Conservation (phyloP, 2,329 filamentous ascomycete genomes). For the Ophiostoma triangulosporum region DNA sequence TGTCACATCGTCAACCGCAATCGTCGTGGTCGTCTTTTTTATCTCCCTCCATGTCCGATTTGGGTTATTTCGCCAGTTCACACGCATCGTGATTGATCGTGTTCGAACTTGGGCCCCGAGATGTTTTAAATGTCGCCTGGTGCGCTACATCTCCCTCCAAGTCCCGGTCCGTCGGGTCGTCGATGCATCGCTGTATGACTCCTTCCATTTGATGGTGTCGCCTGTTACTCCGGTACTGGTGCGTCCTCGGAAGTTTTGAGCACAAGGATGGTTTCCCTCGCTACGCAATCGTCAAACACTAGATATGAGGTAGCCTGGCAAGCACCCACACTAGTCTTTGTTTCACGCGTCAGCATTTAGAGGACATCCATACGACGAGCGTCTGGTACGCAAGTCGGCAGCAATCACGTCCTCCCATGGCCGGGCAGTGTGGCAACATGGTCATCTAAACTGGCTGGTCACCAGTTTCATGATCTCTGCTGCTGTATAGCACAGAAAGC, state of each 20-base stretch:
- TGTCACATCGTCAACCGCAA: constrained; percentile 13
- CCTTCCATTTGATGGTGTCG: constrained; percentile 26
- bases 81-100: not conserved
- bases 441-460: constrained; percentile 15
- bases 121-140: constrained; percentile 4
- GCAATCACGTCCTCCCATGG: not conserved
- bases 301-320: constrained; percentile 36
- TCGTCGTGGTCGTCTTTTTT: constrained; percentile 15
- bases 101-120: not conserved
- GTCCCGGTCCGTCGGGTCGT: constrained; percentile 9
- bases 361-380: constrained; percentile 4
- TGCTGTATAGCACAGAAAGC: constrained; percentile 33
- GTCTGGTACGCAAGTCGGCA: constrained; percentile 7
- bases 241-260: constrained; percentile 41
- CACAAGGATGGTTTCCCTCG: constrained; percentile 27
- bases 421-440: constrained; percentile 10
- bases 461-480: constrained; percentile 20
- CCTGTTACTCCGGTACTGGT: constrained; percentile 6
- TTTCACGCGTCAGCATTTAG: constrained; percentile 6
- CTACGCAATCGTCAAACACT: constrained; percentile 30
- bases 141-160: constrained; percentile 7
- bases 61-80: not conserved
- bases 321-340: constrained; percentile 24
- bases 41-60: constrained; percentile 13
- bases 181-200: constrained; percentile 18